These are phyloP conservation scores for Zizania latifolia DNA, from an alignment of 176 grass and related monocot species.

Conservation along the genomic window DNA sequence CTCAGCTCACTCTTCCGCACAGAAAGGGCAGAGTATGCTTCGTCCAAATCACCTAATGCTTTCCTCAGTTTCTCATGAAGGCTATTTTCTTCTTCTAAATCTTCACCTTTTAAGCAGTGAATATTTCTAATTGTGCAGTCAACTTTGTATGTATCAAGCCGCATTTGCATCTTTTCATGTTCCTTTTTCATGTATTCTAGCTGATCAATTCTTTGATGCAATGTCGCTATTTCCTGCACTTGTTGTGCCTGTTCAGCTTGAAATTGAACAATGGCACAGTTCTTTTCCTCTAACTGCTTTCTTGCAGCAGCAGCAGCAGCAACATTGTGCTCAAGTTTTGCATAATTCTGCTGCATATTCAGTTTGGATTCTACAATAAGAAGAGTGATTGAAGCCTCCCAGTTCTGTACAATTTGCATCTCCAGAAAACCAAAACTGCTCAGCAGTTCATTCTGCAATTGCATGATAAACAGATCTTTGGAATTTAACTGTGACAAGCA, in stretches of 20 bases:
- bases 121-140: constrained; percentile 36
- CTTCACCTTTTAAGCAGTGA: constrained; percentile 48
- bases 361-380: constrained; percentile 31
- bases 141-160: constrained; percentile 51
- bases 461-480: constrained; percentile 40
- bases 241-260: constrained; percentile 30
- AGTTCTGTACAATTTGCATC: constrained; percentile 45
- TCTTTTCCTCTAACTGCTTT: constrained; percentile 45
- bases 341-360: constrained; percentile 33
- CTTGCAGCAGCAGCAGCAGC: neutral
- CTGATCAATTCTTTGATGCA: constrained; percentile 41
- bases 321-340: constrained; percentile 33
- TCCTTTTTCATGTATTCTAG: constrained; percentile 48
- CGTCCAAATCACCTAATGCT: constrained; percentile 37
- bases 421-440: constrained; percentile 30
- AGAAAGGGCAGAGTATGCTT: no score
- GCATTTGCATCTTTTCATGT: constrained; percentile 31
- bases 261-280: constrained; percentile 31
- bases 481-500: constrained; percentile 30
- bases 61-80: constrained; percentile 38
- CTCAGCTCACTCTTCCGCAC: constrained; percentile 37
- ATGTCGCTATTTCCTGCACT: constrained; percentile 23
- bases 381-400: constrained; percentile 31
- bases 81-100: constrained; percentile 48
- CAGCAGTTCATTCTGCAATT: constrained; percentile 56